phyloP scores from a whole-genome alignment of 176 grass and related monocot genomes.

The Miscanthus lutarioriparius region DNA sequence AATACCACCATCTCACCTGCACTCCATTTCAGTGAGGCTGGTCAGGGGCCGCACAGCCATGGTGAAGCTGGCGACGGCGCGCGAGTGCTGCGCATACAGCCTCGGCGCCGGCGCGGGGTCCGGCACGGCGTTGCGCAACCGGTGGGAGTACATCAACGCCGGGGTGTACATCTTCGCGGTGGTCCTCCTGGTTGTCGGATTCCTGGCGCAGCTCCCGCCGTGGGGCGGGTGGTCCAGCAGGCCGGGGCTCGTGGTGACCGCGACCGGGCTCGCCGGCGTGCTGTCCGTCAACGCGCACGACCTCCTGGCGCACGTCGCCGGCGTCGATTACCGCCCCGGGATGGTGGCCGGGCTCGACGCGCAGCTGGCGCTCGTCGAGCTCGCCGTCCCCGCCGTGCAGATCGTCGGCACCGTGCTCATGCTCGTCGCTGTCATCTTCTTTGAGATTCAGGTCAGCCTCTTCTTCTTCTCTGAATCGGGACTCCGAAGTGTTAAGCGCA shows the following conservation, averaged over 20 bases:
- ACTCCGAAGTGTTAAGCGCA: too few relatives aligned
- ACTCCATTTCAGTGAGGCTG: not conserved
- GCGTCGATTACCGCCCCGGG: slow-evolving; percentile 61
- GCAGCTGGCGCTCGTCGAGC: slow-evolving; percentile 74
- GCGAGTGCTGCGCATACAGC: slow-evolving; percentile 72
- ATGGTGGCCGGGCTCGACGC: slow-evolving; percentile 49
- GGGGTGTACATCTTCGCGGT: slow-evolving; percentile 61
- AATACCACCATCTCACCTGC: not conserved
- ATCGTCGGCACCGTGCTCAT: slow-evolving; percentile 50
- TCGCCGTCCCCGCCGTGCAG: slow-evolving; percentile 59
- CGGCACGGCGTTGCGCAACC: slow-evolving; percentile 35
- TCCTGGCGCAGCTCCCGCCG: slow-evolving; percentile 51
- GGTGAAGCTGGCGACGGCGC: slow-evolving; percentile 86
- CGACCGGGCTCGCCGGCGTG: slow-evolving; percentile 39
- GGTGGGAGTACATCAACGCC: slow-evolving; percentile 89
- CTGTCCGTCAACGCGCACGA: slow-evolving; percentile 64
- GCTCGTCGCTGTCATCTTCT: slow-evolving; percentile 64
- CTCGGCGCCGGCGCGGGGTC: slow-evolving; percentile 17
- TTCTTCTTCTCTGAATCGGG: not conserved
- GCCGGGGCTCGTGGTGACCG: slow-evolving; percentile 47
- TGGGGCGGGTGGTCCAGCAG: slow-evolving; percentile 6
- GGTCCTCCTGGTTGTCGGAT: slow-evolving; percentile 49
- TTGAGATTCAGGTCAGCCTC: slow-evolving; percentile 60
- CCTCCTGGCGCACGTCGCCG: slow-evolving; percentile 66
- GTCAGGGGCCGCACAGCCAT: slow-evolving; percentile 24